Percentiles rank a stretch among this genome's conserved stretches.
phyloP scores from a whole-genome alignment of 2,329 filamentous ascomycete species.

The Penicillium sp. region DNA sequence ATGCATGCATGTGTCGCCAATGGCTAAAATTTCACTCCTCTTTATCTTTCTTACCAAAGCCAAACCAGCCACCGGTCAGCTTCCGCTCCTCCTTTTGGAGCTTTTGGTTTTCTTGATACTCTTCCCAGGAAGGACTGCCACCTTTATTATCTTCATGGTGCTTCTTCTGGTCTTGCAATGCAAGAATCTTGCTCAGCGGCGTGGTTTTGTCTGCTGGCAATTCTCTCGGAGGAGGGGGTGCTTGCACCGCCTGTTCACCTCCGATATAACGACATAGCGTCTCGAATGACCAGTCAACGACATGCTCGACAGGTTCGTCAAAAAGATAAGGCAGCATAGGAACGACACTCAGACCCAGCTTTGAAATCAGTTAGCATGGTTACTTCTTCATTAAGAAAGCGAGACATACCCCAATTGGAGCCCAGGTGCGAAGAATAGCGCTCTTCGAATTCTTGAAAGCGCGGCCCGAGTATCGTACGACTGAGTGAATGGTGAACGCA shows the following conservation, averaged over 20 bases:
- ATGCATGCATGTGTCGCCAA: not conserved
- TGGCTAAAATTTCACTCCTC: constrained; percentile 8
- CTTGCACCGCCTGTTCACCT: constrained; percentile 54
- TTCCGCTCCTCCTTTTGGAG: constrained; percentile 26
- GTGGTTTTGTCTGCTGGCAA: constrained; percentile 15
- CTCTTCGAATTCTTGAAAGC: constrained; percentile 84
- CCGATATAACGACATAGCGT: constrained; percentile 72
- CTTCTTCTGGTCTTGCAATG: constrained; percentile 19
- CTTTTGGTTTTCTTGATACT: constrained; percentile 28
- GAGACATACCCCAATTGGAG: constrained; percentile 76
- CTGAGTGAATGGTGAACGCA: constrained; percentile 87
- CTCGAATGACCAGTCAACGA: constrained; percentile 86
- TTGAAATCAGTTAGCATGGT: not conserved
- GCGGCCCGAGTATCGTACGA: constrained; percentile 81
- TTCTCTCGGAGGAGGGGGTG: constrained; percentile 24
- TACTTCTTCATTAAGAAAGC: not conserved
- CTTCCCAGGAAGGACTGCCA: constrained; percentile 27
- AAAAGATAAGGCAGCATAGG: constrained; percentile 82
- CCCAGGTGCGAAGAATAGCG: constrained; percentile 72
- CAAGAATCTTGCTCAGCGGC: constrained; percentile 21
- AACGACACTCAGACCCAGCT: constrained; percentile 67
- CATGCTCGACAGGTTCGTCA: constrained; percentile 87
- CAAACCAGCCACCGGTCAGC: constrained; percentile 16
- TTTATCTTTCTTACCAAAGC: constrained; percentile 15
- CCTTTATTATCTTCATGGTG: constrained; percentile 11